A percentile compares a stretch with the other conserved stretches of the same genome.
These are phyloP conservation scores for Fusarium torulosum DNA, from an alignment of 2,329 filamentous ascomycete species.

Conservation along the genomic window DNA sequence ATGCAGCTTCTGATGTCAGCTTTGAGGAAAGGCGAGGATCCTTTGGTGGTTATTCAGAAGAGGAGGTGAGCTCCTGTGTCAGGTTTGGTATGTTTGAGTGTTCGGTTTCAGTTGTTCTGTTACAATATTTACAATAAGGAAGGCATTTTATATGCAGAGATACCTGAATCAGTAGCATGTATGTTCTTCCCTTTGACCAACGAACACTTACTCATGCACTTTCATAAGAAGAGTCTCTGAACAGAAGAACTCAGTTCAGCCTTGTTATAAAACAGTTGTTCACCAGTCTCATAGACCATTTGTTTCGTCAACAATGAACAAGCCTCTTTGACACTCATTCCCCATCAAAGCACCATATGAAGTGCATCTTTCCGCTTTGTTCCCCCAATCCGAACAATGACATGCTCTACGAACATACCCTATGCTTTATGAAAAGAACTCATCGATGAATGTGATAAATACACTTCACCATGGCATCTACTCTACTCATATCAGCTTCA, in stretches of 20 bases:
- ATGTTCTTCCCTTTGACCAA: background rate
- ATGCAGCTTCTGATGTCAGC: conserved; percentile 42
- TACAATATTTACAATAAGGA: background rate
- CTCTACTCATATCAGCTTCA: background rate
- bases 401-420: background rate
- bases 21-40: conserved; percentile 40
- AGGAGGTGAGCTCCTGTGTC: background rate
- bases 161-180: background rate
- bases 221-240: background rate
- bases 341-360: background rate
- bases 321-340: background rate
- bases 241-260: background rate
- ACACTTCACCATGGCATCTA: background rate
- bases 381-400: background rate
- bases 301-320: conserved; percentile 1
- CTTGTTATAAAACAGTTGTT: background rate
- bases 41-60: conserved; percentile 36
- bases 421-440: background rate
- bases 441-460: conserved; percentile 2
- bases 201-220: background rate
- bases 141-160: background rate
- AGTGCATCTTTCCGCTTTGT: conserved; percentile 6
- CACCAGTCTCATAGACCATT: background rate
- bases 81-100: background rate
- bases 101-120: background rate